These are phyloP conservation scores for Thraustotheca clavata DNA, from an alignment of 352 stramenopile genomes.

Conservation along the genomic window DNA sequence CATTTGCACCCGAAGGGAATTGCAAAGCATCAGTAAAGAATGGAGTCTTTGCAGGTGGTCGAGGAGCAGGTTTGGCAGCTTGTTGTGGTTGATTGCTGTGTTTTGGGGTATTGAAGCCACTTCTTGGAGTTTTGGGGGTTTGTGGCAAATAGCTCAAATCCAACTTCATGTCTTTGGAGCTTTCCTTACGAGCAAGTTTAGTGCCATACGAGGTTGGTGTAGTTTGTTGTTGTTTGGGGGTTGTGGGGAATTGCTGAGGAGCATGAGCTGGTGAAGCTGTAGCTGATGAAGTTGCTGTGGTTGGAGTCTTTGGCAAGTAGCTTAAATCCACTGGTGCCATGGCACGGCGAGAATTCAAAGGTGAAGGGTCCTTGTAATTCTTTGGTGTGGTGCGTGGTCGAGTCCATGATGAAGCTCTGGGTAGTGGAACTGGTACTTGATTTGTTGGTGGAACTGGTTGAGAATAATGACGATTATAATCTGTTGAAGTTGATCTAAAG, in stretches of 20 bases:
- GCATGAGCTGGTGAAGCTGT: background rate
- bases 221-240: background rate
- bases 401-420: background rate
- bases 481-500: conserved; percentile 2
- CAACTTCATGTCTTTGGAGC: conserved; percentile 5
- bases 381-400: background rate
- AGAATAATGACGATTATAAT: conserved; percentile 1
- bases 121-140: conserved; percentile 13
- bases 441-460: background rate
- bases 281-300: conserved; percentile 1
- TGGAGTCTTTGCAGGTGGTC: background rate
- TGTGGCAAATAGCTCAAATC: conserved; percentile 19
- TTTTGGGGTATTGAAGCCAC: background rate
- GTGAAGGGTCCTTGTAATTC: background rate
- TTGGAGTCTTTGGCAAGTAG: conserved; percentile 16
- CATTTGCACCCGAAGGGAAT: background rate
- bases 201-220: background rate
- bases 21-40: conserved; percentile 12
- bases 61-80: background rate
- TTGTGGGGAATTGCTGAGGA: background rate
- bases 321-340: conserved; percentile 6
- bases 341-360: background rate
- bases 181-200: conserved; percentile 1
- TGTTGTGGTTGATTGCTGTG: background rate
- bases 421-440: background rate